These are phyloP conservation scores for Stemphylium lycopersici DNA, from an alignment of 2,329 filamentous ascomycete species.

Conservation along the genomic window DNA sequence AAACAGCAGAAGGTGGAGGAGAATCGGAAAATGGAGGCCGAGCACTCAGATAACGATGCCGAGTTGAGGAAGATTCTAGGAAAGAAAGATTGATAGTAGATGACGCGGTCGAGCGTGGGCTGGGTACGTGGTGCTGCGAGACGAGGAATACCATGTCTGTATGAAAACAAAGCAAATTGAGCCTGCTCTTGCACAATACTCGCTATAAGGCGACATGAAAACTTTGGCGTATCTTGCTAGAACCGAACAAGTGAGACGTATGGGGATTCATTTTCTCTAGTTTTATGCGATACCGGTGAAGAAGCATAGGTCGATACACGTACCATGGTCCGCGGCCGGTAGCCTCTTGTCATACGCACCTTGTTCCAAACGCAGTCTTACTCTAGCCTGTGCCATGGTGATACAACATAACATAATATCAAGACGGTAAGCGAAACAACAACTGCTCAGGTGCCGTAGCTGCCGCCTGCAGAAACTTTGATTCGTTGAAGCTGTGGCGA, in stretches of 20 bases:
- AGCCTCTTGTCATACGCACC: conserved; percentile 16
- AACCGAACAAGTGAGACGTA: background rate
- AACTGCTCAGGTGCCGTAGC: conserved; percentile 19
- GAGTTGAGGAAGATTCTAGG: conserved; percentile 48
- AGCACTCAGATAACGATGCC: conserved; percentile 47
- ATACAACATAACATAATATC: conserved; percentile 3
- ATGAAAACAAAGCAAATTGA: no score
- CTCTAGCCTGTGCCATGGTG: conserved; percentile 1
- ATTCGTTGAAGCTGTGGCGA: conserved; percentile 28
- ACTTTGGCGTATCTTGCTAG: no score
- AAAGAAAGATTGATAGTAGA: conserved; percentile 32
- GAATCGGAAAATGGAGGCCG: conserved; percentile 35
- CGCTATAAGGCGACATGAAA: no score
- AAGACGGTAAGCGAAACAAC: conserved; percentile 8
- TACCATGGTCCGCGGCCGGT: conserved; percentile 31
- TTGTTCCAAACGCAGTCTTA: conserved; percentile 4
- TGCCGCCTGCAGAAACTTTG: conserved; percentile 12
- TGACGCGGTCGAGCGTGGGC: background rate
- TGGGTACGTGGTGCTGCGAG: no score
- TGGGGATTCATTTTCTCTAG: background rate
- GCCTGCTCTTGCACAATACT: no score
- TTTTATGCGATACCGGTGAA: background rate
- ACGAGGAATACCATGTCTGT: no score
- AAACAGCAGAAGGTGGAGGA: conserved; percentile 31
- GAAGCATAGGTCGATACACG: background rate